Percentiles rank a stretch among this genome's conserved stretches.
Evolutionary conservation across 495 filamentous ascomycete genomes (phyloP).

Genomic region (Podospora conica): DNA sequence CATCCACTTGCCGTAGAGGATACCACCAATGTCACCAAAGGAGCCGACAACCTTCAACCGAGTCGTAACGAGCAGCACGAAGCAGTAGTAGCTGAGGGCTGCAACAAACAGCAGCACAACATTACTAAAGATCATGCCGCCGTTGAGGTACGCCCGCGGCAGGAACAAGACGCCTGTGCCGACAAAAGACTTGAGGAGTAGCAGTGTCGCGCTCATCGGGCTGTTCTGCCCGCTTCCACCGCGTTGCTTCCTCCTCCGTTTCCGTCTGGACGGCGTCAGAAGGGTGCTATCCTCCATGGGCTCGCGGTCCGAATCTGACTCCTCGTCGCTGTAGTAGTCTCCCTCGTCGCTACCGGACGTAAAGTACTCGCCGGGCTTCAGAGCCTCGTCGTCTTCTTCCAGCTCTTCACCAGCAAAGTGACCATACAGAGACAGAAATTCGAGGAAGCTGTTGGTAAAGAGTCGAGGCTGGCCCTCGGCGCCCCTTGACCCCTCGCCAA

Average conservation of each 20-base stretch:
- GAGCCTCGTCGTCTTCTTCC: conserved; percentile 88
- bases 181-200: conserved; percentile 94
- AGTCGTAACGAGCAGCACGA: conserved; percentile 83
- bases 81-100: conserved; percentile 86
- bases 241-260: conserved; percentile 64
- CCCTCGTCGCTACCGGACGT: conserved; percentile 58
- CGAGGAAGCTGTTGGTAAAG: conserved; percentile 85
- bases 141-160: conserved; percentile 85
- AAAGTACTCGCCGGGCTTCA: conserved; percentile 80
- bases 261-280: conserved; percentile 63
- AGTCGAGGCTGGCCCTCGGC: conserved; percentile 50
- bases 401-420: conserved; percentile 96
- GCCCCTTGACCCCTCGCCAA: conserved; percentile 31
- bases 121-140: conserved; percentile 95
- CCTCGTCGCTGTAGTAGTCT: conserved; percentile 37
- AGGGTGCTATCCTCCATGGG: conserved; percentile 78
- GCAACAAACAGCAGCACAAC: conserved; percentile 80
- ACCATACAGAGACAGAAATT: conserved; percentile 90
- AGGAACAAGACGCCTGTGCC: conserved; percentile 97
- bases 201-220: conserved; percentile 65
- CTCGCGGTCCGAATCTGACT: conserved; percentile 58
- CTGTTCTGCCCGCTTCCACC: conserved; percentile 65
- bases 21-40: conserved; percentile 93
- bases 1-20: conserved; percentile 88
- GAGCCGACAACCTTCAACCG: conserved; percentile 77